Base-by-base conservation (phyloP, 2,329 filamentous ascomycete species). In the Chaetomiaceae sp. region DNA sequence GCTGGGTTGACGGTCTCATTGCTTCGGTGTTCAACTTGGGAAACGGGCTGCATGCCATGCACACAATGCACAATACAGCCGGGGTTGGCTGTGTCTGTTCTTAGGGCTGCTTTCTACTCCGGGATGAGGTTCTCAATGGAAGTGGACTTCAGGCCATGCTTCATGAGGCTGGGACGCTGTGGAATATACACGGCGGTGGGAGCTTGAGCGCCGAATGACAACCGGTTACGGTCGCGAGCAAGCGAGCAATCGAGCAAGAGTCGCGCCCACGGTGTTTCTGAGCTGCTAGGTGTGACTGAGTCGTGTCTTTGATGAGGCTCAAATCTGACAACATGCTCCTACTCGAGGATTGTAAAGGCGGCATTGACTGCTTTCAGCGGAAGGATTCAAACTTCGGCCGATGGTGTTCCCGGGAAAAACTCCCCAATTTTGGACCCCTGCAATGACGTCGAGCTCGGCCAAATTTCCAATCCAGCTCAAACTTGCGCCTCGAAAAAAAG, bases 11-110 rank as follows among this genome's bases (percentile, higher is more conserved):
- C 71, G 71, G 73, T 63, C 61, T 75, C 73, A 76, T 75, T 76
- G 73, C 73, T 76, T 73, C 70, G 75, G 75, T 78, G 75, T 78
- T 77, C 69, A 73, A 71, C 14, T 71, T 72, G 72, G 75, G 69
- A 68, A 67, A 68, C 66, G 60, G 72, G 74, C 70, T 74, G 53
- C 57, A 76, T 75, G 74, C 75, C 61, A 61, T 58, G 72, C 63
- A 68, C 68, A 60, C 61, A n/a, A n/a, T n/a, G 61, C 51, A 74
- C 63, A n/a, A 68, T 66, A 61, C 62, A 64, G 59, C 61, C 58
- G 49, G 59, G 63, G 60, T 61, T 62, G 62, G 64, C 64, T 70
- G 71, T 70, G 69, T 69, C 69, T 71, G 69, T 70, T 65, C 57
- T 65, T 65, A 65, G 64, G 63, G 67, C 67, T 72, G 72, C 72